Base-by-base conservation (phyloP, 2,329 filamentous ascomycete species). In the Fonsecaea pedrosoi region DNA sequence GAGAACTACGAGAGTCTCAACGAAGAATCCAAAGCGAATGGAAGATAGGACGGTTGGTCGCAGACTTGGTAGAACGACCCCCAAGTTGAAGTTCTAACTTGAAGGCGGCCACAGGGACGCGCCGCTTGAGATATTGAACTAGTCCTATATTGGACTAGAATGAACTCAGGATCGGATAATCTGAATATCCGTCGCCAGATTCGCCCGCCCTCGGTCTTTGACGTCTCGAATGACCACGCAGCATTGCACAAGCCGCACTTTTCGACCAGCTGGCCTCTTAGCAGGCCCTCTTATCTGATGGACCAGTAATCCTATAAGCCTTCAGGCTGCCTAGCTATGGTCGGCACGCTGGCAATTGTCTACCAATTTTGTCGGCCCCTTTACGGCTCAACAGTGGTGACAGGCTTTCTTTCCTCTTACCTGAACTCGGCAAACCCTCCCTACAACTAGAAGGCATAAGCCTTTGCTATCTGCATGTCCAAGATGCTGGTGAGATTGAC, bases 51-150 rank as follows among this genome's bases (percentile, higher is more conserved):
- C 6, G 3, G 45, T 50, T 50, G 45, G 9, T 50, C 45, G 45
- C 45, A 50, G 10, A 10, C 18, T 25, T 15, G 25, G 45, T 30
- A 18, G 45, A 18, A 50, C 45, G 18, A 13, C 21, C 4, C 8
- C 45, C 9, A 50, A 25, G 21, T 25, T 12, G 18, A 50, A 34
- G 54, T 45, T 61, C 35, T 34, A 62, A 38, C 38, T 58, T 53
- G 54, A 66, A 66, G 64, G 64, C 64, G 48, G 40, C 57, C 64
- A 25, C 40, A 48, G 48, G 58, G 61, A 66, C 64, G 58, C 64
- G 64, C 50, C 54, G 45, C 45, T 50, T 15, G 58, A 38, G 34
- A 35, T 53, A 57, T 35, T n/a, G 58, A 53, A 38, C 58, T 66
- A 66, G 57, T 13, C 61, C 61, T 13, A 32, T 58, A 37, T 8